These are phyloP conservation scores for Aspergillus versicolor DNA, from an alignment of 2,329 filamentous ascomycete genomes.

Conservation along the genomic window DNA sequence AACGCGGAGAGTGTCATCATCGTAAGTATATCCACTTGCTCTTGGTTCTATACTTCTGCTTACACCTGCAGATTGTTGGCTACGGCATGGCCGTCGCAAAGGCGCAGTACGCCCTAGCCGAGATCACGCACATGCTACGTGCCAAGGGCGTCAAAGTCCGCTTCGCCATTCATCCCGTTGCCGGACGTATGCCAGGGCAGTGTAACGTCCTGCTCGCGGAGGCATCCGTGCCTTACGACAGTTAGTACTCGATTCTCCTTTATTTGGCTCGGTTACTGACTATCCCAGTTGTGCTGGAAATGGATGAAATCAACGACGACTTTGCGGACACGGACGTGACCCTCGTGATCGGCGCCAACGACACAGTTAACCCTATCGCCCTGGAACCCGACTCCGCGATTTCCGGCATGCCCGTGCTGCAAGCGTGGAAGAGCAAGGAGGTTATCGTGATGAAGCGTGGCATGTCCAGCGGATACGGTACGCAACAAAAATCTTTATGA, in stretches of 20 bases:
- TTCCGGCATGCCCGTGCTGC: conserved; percentile 87
- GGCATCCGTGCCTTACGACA: conserved; percentile 84
- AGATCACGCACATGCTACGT: conserved; percentile 74
- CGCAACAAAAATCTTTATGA: conserved; percentile 29
- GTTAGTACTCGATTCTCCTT: conserved; percentile 31
- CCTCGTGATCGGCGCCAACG: conserved; percentile 86
- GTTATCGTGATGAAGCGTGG: conserved; percentile 92
- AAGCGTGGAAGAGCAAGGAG: conserved; percentile 92
- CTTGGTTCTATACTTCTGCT: not conserved
- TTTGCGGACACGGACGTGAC: conserved; percentile 83
- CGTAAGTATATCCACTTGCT: conserved; percentile 33
- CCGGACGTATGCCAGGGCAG: conserved; percentile 88
- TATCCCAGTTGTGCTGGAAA: conserved; percentile 70
- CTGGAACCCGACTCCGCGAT: conserved; percentile 80
- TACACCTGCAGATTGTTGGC: conserved; percentile 59
- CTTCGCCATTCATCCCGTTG: conserved; percentile 87
- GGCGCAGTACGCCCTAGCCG: conserved; percentile 84
- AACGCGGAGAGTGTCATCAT: conserved; percentile 85
- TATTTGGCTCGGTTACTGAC: conserved; percentile 11
- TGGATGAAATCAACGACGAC: conserved; percentile 96
- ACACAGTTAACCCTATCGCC: conserved; percentile 88
- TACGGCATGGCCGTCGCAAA: conserved; percentile 96
- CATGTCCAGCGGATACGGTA: conserved; percentile 83
- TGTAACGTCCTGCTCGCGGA: conserved; percentile 90
- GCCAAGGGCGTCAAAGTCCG: conserved; percentile 75